Base-by-base conservation (phyloP, 2,329 filamentous ascomycete species). In the Pseudocercospora pini-densiflorae region DNA sequence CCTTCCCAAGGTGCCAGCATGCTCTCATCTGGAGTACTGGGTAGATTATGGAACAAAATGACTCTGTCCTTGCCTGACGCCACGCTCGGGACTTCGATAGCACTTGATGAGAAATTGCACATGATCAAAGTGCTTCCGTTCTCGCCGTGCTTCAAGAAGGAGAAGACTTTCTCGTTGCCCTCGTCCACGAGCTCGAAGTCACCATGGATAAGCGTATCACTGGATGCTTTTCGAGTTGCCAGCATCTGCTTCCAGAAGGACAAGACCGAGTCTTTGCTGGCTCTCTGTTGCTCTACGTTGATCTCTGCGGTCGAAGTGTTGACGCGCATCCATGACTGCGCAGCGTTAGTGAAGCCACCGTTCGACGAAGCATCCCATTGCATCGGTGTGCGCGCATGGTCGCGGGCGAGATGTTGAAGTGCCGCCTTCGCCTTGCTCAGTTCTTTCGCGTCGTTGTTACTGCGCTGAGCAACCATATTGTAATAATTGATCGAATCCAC, bases 321-420 rank as follows among this genome's bases (percentile, higher is more conserved):
- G 19, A 65, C 60, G 6, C 66, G 62, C 64, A 70, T 67, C 68
- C 68, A 70, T 3, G 68, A 67, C n/a, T 63, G 33, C 14, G 45
- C 49, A 21, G 31, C 12, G 19, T 55, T 45, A 10, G 87, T 88
- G 78, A 92, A 92, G 1, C 90, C 90, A 0, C 86, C 88, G 67
- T 88, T 82, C 0, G 78, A 78, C 7, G 58, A 61, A 0, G 76
- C 81, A 62, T 83, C 83, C 90, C 90, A 92, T 69, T 90, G 88
- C 81, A 92, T 87, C 0, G 90, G 90, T 3, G 87, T 84, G 16
- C 90, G 82, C 6, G 88, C 84, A 73, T 92, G 55, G 40, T 71
- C 70, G 27, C 70, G 61, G 2, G 64, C 51, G 7, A 68, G 51
- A 27, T 63, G 60, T 27, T 65, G 66, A n/a, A 65, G 29, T 2